These are phyloP conservation scores for Boletus speciosus DNA, from an alignment of 768 basidiomycete species.

Conservation along the genomic window DNA sequence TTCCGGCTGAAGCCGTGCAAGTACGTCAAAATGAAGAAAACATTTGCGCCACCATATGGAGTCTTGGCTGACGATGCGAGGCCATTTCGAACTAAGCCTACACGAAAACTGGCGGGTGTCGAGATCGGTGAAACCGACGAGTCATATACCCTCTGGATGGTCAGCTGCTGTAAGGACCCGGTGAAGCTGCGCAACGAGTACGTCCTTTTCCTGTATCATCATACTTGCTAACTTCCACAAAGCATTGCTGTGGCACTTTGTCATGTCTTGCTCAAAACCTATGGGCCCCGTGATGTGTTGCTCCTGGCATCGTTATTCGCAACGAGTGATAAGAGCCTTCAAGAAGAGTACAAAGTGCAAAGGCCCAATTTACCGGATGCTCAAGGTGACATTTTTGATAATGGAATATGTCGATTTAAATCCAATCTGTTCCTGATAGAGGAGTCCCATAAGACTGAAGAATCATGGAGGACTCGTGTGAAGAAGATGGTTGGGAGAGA, in stretches of 20 bases:
- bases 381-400: background rate
- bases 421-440: background rate
- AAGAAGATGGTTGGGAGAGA: too few species aligned
- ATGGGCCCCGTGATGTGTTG: constrained; percentile 8
- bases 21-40: constrained; percentile 4
- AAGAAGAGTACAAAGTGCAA: too few species aligned
- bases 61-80: background rate
- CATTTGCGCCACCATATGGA: constrained; percentile 7
- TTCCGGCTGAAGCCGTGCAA: constrained; percentile 5
- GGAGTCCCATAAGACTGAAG: too few species aligned
- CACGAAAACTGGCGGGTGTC: constrained; percentile 3
- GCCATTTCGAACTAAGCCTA: background rate
- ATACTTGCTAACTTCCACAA: background rate
- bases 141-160: constrained; percentile 10
- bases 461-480: too few species aligned
- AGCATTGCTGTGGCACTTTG: constrained; percentile 14
- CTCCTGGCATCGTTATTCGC: constrained; percentile 11
- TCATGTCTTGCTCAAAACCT: constrained; percentile 9
- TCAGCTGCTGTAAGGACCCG: background rate
- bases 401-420: background rate
- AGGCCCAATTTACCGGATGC: too few species aligned
- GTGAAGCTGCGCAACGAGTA: constrained; percentile 3
- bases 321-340: background rate
- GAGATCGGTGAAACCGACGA: background rate
- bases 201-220: background rate